These are phyloP conservation scores for Cardamine resedifolia DNA, from an alignment of 345 rosid genomes.

Conservation along the genomic window DNA sequence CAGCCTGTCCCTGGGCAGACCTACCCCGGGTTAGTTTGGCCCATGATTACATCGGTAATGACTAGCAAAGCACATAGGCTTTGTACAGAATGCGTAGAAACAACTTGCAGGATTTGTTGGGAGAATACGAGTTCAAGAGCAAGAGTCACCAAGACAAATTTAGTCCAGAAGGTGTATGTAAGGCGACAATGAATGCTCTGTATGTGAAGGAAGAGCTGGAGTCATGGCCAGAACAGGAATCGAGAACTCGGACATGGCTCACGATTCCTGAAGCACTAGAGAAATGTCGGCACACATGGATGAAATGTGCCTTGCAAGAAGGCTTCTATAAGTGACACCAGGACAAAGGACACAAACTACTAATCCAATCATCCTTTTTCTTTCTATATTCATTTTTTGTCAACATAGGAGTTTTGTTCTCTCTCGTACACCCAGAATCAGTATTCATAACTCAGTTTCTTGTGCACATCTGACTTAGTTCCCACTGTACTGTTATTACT, in stretches of 20 bases:
- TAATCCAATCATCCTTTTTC: background rate
- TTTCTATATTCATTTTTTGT: background rate
- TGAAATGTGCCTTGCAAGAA: slow-evolving; percentile 65
- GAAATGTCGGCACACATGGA: slow-evolving; percentile 76
- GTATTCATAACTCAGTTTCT: background rate
- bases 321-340: slow-evolving; percentile 59
- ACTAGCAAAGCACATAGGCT: background rate
- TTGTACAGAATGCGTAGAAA: background rate
- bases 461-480: background rate
- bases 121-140: slow-evolving; percentile 72
- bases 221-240: slow-evolving; percentile 76
- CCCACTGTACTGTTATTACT: background rate
- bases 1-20: background rate
- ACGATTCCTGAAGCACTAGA: slow-evolving; percentile 53
- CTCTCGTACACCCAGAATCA: background rate
- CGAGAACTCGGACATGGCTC: slow-evolving; percentile 65
- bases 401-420: background rate
- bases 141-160: slow-evolving; percentile 78
- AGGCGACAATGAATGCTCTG: slow-evolving; percentile 76
- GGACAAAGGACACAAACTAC: slow-evolving; percentile 28
- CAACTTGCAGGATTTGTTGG: slow-evolving; percentile 54
- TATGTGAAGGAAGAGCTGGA: slow-evolving; percentile 68
- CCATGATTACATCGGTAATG: background rate
- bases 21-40: background rate
- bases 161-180: slow-evolving; percentile 84